Conservation (phyloP, 768 basidiomycete species). For the Trametes elegans region DNA sequence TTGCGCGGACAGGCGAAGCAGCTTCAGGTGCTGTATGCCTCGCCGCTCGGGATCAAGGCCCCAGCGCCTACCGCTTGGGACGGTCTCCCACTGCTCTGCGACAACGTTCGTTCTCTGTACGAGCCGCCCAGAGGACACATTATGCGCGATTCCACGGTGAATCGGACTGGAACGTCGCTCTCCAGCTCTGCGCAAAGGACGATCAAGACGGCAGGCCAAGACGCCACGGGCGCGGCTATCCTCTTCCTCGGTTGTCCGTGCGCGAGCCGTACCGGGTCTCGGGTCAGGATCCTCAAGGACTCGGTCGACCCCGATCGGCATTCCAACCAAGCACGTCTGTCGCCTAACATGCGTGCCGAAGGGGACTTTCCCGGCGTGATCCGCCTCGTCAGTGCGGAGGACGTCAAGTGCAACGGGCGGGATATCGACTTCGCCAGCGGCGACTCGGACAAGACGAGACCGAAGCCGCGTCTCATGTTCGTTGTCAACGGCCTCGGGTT, state of each 20-base stretch:
- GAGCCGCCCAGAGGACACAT: not conserved
- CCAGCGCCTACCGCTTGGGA: not conserved
- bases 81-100: not conserved
- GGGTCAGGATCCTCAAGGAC: not conserved
- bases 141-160: not conserved
- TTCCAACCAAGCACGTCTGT: constrained; percentile 51
- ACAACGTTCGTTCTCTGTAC: constrained; percentile 1
- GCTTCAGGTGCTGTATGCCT: constrained; percentile 4
- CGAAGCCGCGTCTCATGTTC: not conserved
- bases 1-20: not conserved
- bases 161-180: not conserved
- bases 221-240: not conserved
- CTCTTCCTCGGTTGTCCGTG: not conserved
- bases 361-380: not conserved
- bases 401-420: not conserved
- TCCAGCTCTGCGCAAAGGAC: not conserved
- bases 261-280: not conserved
- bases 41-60: not conserved
- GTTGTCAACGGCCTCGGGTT: not conserved
- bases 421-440: not conserved
- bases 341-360: not conserved
- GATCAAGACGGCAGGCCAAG: not conserved
- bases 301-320: not conserved
- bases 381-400: not conserved
- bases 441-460: not conserved